Base-by-base conservation (phyloP, 148 eudicot species). In the Camellia japonica region DNA sequence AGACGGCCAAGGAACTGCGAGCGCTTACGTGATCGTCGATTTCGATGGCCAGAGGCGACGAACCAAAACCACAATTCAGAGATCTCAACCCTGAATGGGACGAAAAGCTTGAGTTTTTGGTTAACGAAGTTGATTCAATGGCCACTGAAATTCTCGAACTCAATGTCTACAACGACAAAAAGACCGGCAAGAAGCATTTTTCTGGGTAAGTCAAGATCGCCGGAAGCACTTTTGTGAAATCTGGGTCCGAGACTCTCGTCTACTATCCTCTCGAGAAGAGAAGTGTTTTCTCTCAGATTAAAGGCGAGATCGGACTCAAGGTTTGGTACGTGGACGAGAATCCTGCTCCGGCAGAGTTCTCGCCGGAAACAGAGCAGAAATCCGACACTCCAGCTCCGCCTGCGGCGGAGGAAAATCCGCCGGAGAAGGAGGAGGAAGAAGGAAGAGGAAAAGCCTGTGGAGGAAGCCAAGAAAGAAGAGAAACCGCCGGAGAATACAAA, bases 1-100 rank as follows among this genome's bases (percentile, higher is more conserved):
- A 77, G 98, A 95, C 79, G 98, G 98, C 64, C 95, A 89, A 71
- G 98, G 98, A 12, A 91, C 98, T 6, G 95, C 97, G 0, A 91
- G 94, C 67, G 90, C 98, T 0, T 93, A 86, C 58, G 97, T 84
- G 0, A 82, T 90, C 16, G 92, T 86, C 2, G 97, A 95, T 80
- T 95, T 87, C 84, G 98, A 95, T 70, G 95, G 94, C 71, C 98
- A 95, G 54, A 82, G 97, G 20, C 90, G 95, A 2, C 90, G 98
- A 1, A 95, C 97, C 0, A 90, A 85, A 72, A 93, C 94, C n/a
- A 88, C n/a, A 81, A 0, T 71, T 74, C 9, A 78, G 90, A n/a
- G 97, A 95, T 82, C 90, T 95, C 14, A 95, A 95, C 83, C 96
- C 98, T 0, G 76, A 77, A 3, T 95, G 98, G 98, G 91, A 95